A percentile compares a stretch with the other conserved stretches of the same genome.
phyloP scores from a whole-genome alignment of 257 asterid genomes.

The Haberlea rhodopensis region DNA sequence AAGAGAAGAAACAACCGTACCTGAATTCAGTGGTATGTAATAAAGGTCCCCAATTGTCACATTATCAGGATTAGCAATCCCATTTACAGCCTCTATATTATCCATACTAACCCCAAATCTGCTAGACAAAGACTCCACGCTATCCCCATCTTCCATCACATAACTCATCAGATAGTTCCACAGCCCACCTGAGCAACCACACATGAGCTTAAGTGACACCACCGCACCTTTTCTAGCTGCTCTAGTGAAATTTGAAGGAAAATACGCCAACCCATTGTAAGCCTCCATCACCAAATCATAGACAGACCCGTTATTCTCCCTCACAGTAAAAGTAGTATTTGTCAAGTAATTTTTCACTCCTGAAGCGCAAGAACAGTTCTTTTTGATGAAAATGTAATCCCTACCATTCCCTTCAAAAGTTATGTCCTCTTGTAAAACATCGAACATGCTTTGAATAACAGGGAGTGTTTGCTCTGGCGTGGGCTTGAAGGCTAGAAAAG shows the following conservation, averaged over 20 bases:
- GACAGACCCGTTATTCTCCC: constrained; percentile 61
- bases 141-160: constrained; percentile 84
- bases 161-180: constrained; percentile 98
- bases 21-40: constrained; percentile 78
- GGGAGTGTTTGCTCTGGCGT: constrained; percentile 48
- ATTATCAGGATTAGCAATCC: constrained; percentile 80
- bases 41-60: constrained; percentile 76
- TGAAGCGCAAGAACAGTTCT: constrained; percentile 88
- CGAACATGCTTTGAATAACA: constrained; percentile 89
- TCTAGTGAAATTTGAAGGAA: constrained; percentile 67
- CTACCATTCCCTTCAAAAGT: constrained; percentile 81
- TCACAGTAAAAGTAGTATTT: constrained; percentile 73
- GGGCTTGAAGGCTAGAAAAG: constrained; percentile 87
- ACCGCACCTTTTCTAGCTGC: constrained; percentile 78
- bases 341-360: constrained; percentile 54
- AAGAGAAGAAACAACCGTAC: constrained; percentile 34
- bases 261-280: constrained; percentile 75
- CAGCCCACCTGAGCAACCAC: constrained; percentile 94
- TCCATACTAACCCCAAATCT: constrained; percentile 99
- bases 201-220: constrained; percentile 69
- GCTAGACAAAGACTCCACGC: constrained; percentile 83
- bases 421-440: constrained; percentile 67
- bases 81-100: constrained; percentile 71
- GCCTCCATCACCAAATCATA: constrained; percentile 62
- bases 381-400: constrained; percentile 66